A percentile compares a stretch with the other conserved stretches of the same genome.
phyloP scores from a whole-genome alignment of 2,329 filamentous ascomycete species.

The Fusarium sp. region DNA sequence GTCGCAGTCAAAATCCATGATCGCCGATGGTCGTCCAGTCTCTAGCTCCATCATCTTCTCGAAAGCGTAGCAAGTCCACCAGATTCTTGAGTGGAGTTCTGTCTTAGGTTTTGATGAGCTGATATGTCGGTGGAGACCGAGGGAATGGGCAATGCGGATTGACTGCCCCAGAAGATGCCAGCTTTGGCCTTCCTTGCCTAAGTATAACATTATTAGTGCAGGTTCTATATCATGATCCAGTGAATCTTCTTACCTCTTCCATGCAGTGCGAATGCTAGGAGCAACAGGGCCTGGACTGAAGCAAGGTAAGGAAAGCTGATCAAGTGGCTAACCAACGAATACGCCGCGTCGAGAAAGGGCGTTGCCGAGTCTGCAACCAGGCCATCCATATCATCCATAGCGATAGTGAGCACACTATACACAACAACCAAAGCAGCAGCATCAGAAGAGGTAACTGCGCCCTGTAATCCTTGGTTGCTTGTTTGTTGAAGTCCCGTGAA shows the following conservation, averaged over 20 bases:
- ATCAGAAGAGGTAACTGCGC: constrained; percentile 25
- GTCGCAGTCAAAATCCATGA: constrained; percentile 39
- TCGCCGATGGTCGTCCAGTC: constrained; percentile 39
- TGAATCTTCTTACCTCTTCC: constrained; percentile 26
- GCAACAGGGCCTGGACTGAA: constrained; percentile 37
- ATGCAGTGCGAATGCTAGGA: constrained; percentile 37
- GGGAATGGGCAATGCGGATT: constrained; percentile 34
- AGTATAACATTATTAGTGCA: background rate
- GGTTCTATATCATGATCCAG: too few species aligned
- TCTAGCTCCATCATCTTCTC: constrained; percentile 44
- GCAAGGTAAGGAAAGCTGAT: constrained; percentile 39
- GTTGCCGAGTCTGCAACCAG: constrained; percentile 27
- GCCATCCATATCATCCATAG: constrained; percentile 36
- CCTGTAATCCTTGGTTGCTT: constrained; percentile 24
- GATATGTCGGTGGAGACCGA: constrained; percentile 37
- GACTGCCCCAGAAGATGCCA: constrained; percentile 41
- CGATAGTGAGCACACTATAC: constrained; percentile 35
- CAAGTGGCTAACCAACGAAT: constrained; percentile 36
- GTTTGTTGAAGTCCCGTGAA: constrained; percentile 38
- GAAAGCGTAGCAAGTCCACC: constrained; percentile 42
- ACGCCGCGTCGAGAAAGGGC: constrained; percentile 35
- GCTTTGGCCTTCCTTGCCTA: constrained; percentile 41
- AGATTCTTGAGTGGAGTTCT: constrained; percentile 32
- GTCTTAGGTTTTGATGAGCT: constrained; percentile 3
- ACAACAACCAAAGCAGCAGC: constrained; percentile 31